phyloP scores from a whole-genome alignment of 495 filamentous ascomycete genomes.

The Oidiodendron maius region DNA sequence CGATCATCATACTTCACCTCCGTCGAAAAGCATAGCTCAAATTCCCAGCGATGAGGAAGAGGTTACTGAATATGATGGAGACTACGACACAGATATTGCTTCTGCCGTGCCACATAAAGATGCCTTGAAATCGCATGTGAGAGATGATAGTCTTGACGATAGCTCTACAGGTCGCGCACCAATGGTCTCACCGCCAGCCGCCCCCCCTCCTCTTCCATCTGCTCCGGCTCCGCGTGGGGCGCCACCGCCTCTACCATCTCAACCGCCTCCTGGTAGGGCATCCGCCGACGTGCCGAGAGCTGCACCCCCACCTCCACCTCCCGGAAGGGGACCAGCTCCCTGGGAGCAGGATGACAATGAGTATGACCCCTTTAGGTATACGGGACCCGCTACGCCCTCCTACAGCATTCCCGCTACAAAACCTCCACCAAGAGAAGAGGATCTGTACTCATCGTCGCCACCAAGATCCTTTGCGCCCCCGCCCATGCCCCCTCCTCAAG shows the following conservation, averaged over 20 bases:
- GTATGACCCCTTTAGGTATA: slow-evolving; percentile 70
- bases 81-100: slow-evolving; percentile 97
- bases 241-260: slow-evolving; percentile 35
- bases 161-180: slow-evolving; percentile 41
- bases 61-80: slow-evolving; percentile 91
- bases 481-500: slow-evolving; percentile 25
- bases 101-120: slow-evolving; percentile 86
- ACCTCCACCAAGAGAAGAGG: slow-evolving; percentile 35
- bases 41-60: slow-evolving; percentile 66
- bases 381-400: slow-evolving; percentile 30
- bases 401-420: slow-evolving; percentile 13
- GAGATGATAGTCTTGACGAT: slow-evolving; percentile 66
- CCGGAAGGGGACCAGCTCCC: slow-evolving; percentile 33
- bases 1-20: slow-evolving; percentile 39
- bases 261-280: slow-evolving; percentile 29
- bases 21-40: slow-evolving; percentile 32
- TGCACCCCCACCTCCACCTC: slow-evolving; percentile 55
- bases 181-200: slow-evolving; percentile 25
- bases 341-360: slow-evolving; percentile 57
- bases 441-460: slow-evolving; percentile 49
- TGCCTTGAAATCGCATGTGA: slow-evolving; percentile 76
- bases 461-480: slow-evolving; percentile 26
- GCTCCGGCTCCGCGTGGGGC: slow-evolving; percentile 40
- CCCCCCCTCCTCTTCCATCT: slow-evolving; percentile 56
- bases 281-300: slow-evolving; percentile 68